Conservation (phyloP, 371 early-diverging fungal genomes). For the Mortierella sp. region DNA sequence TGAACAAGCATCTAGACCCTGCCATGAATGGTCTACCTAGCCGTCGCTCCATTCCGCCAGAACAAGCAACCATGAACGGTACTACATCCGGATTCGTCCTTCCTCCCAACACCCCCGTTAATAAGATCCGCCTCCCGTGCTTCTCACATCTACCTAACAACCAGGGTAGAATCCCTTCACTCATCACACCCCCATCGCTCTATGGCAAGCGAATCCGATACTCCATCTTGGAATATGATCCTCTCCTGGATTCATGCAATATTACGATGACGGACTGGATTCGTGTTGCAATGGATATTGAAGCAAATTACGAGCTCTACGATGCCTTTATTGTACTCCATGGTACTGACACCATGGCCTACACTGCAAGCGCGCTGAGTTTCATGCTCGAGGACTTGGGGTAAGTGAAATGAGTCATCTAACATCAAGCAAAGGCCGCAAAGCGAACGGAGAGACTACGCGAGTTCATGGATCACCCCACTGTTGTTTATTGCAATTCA, state of each 20-base stretch:
- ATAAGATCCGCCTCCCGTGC: constrained; percentile 42
- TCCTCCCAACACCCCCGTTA: constrained; percentile 46
- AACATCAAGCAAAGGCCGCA: background rate
- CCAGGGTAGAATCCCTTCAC: constrained; percentile 64
- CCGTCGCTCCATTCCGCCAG: constrained; percentile 36
- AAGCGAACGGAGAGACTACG: background rate
- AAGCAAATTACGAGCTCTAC: constrained; percentile 89
- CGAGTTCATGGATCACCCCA: background rate
- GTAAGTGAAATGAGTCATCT: constrained; percentile 53
- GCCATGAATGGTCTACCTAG: constrained; percentile 35
- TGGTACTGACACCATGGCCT: constrained; percentile 96
- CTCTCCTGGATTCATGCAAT: constrained; percentile 94
- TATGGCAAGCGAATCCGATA: constrained; percentile 93
- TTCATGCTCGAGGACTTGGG: constrained; percentile 97
- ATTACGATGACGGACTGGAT: constrained; percentile 97
- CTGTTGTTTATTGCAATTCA: background rate
- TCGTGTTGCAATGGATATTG: constrained; percentile 94
- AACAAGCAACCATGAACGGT: constrained; percentile 42
- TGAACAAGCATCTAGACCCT: constrained; percentile 37
- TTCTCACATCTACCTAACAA: constrained; percentile 46
- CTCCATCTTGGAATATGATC: constrained; percentile 93
- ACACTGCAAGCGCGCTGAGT: constrained; percentile 92
- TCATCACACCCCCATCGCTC: constrained; percentile 92
- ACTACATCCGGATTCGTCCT: constrained; percentile 26
- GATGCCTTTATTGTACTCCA: constrained; percentile 96